phyloP scores from a whole-genome alignment of 2,329 filamentous ascomycete species.

The Diaporthe caulivora region DNA sequence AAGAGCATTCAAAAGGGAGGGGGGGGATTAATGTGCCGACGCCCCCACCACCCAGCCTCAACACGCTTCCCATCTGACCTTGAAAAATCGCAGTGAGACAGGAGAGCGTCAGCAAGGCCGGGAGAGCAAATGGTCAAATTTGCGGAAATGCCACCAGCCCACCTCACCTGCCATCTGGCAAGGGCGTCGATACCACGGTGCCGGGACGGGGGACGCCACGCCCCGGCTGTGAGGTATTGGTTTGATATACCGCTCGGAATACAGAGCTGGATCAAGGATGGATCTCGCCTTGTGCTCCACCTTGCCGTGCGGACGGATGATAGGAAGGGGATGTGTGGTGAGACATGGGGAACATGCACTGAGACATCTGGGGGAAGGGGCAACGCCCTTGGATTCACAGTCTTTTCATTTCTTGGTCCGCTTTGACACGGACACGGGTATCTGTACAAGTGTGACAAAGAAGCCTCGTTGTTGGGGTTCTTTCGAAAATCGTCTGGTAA shows the following conservation, averaged over 20 bases:
- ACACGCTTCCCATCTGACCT: conserved; percentile 21
- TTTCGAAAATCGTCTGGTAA: background rate
- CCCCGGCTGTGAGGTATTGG: conserved; percentile 29
- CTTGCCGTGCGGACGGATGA: conserved; percentile 73
- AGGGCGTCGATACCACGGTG: conserved; percentile 25
- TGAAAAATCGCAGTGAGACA: conserved; percentile 36
- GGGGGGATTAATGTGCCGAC: conserved; percentile 36
- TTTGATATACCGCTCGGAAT: conserved; percentile 79
- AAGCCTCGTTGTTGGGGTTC: background rate
- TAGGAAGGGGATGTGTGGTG: conserved; percentile 16
- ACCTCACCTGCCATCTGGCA: conserved; percentile 47
- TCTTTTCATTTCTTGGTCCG: conserved; percentile 30
- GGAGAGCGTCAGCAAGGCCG: conserved; percentile 41
- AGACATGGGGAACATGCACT: conserved; percentile 35
- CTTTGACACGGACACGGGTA: conserved; percentile 30
- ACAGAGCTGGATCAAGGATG: conserved; percentile 79
- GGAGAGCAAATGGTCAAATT: conserved; percentile 61
- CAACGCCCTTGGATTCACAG: conserved; percentile 25
- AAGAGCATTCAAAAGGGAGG: background rate
- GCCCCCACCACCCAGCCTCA: conserved; percentile 39
- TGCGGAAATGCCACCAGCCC: conserved; percentile 49
- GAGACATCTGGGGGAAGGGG: conserved; percentile 25
- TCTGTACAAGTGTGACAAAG: conserved; percentile 25
- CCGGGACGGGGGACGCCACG: conserved; percentile 33
- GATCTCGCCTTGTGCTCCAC: conserved; percentile 82